Evolutionary conservation across 306 rosid genomes (phyloP), one percentile per base, ranked within the genome.

Genomic region (Amphicarpaea edgeworthii): DNA sequence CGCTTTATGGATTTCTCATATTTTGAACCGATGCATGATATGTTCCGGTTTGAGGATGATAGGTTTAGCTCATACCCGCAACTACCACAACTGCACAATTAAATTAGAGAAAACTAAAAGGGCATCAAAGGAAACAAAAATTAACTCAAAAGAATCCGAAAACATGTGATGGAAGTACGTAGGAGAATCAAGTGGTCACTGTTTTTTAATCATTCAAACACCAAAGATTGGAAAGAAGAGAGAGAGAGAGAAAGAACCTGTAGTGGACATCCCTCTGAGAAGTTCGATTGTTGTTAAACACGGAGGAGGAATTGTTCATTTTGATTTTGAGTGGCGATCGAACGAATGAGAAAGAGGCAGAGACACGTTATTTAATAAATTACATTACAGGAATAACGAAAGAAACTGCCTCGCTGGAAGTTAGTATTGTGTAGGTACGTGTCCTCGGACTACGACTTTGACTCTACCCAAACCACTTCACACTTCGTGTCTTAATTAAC

Each of bases 21-120:
- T 82, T 90, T 90, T 8, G 93, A 95, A 75, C 91, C 95, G 3
- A 95, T 79, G n/a, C 79, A 79, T 26, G 97, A 73, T 23, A 75
- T 92, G 73, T 92, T 92, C 81, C 96, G 79, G 75, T 90, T 75
- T 7, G 87, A 81, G 40, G 98, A 95, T 30, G 90, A 86, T 58
- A 95, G 88, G 79, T 95, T 92, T 15, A 95, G 88, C 62, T 87
- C 97, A 55, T 92, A 95, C 3, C 97, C 96, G 72, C 98, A 95
- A 19, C 73, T 53, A 3, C 98, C 98, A 75, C 98, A 94, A 69
- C 98, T 94, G 94, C 72, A n/a, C 23, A 47, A 55, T n/a, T n/a
- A n/a, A 55, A 11, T 55, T 55, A 23, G 1, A 55, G 8, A 42
- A 54, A 61, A 17, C 12, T 2, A 49, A 0, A 6, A n/a, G 21